Evolutionary conservation across 768 basidiomycete genomes (phyloP), one percentile per base, ranked within the genome.

Genomic region (Amyloporia xantha): DNA sequence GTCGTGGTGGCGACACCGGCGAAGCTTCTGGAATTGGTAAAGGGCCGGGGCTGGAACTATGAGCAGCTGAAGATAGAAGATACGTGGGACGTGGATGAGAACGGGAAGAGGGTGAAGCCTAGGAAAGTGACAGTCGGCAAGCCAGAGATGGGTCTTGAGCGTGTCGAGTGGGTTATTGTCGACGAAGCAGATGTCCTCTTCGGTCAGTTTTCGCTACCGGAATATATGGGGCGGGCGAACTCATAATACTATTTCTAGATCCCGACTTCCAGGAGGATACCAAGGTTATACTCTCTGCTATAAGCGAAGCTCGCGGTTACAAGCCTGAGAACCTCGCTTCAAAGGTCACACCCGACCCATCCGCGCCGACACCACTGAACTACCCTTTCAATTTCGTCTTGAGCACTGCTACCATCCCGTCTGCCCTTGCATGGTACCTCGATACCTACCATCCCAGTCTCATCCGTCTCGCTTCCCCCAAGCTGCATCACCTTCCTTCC

Each of bases 151-250:
- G 75, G 81, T 1, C 66, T 91, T 20, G 74, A 73, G 44, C 75
- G 79, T 42, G 70, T 94, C 1, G 90, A 95, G 58, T 95, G 91
- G 91, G 84, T 95, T 5, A 73, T 94, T 2, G 70, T 95, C 1
- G 93, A 96, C 52, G 92, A 96, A 61, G 92, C 93, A 0, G 93
- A 95, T 61, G 80, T 96, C 42, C 70, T 94, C 11, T 84, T 95
- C 46, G 90, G 92, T 89, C 54, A 43, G 77, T 65, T 4, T 44
- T 41, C 12, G 7, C 35, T 30, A 35, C 35, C 26, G 35, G 23
- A 38, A 15, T 28, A 11, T 11, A 26, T 30, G 43, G 23, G 9
- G 30, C 9, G 33, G 47, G 21, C 12, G 30, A 44, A 12, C 11
- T 2, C 15, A 2, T 1, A 17, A 7, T 11, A 23, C 6, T 6